Conservation (phyloP, 225 moss, liverwort and hornwort genomes). For the Straminergon stramineum region DNA sequence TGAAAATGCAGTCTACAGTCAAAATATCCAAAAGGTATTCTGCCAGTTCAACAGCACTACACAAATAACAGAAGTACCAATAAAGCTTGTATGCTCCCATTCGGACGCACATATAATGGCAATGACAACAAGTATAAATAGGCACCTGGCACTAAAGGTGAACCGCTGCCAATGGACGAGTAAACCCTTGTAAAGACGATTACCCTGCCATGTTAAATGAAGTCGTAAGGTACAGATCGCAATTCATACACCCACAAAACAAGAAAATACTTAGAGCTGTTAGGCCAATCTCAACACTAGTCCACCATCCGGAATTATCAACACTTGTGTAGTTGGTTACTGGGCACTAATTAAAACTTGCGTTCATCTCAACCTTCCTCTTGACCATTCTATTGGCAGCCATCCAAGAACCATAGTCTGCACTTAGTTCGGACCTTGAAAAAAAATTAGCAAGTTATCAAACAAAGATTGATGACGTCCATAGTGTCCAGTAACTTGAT, state of each 20-base stretch:
- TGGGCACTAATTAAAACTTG: background rate
- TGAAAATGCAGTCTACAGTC: background rate
- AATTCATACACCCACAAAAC: background rate
- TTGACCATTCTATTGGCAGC: background rate
- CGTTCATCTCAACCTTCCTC: background rate
- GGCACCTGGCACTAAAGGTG: slow-evolving; percentile 86
- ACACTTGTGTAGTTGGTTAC: background rate
- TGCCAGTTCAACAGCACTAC: background rate
- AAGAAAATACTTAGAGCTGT: background rate
- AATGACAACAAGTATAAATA: background rate
- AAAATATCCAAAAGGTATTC: background rate
- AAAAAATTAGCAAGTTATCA: background rate
- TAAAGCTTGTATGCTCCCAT: background rate
- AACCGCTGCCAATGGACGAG: slow-evolving; percentile 88
- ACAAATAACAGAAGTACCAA: background rate
- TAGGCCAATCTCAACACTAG: background rate
- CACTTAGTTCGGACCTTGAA: background rate
- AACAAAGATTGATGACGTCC: background rate
- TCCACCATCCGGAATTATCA: background rate
- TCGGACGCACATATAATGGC: background rate
- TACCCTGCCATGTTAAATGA: slow-evolving; percentile 53
- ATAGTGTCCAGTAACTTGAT: background rate
- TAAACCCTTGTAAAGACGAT: slow-evolving; percentile 89
- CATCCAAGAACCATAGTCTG: background rate
- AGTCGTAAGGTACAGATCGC: background rate